phyloP scores from a whole-genome alignment of 345 rosid genomes.

The Lepidium aucheri region DNA sequence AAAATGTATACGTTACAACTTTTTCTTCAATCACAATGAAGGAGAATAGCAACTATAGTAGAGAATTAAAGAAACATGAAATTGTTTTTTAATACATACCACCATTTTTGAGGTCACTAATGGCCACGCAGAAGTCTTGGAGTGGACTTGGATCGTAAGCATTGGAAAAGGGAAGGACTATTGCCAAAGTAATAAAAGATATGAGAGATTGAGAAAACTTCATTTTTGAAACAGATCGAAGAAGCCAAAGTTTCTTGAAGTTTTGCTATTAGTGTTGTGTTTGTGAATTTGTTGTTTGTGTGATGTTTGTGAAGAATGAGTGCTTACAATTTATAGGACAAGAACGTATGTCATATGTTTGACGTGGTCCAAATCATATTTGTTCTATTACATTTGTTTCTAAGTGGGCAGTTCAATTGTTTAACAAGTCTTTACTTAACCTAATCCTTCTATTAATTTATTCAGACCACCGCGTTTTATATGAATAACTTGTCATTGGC shows the following conservation, averaged over 20 bases:
- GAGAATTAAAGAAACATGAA: not conserved
- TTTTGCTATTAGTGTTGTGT: not conserved
- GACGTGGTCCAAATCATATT: too few relatives aligned
- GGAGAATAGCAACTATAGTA: not conserved
- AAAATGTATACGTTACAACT: not conserved
- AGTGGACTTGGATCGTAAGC: slow-evolving; percentile 21
- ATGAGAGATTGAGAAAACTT: slow-evolving; percentile 1
- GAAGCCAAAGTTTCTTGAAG: not conserved
- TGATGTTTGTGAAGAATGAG: not conserved
- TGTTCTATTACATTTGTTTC: too few relatives aligned
- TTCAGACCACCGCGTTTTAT: too few relatives aligned
- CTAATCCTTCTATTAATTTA: too few relatives aligned
- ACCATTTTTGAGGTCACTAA: slow-evolving; percentile 8
- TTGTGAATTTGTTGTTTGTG: too few relatives aligned
- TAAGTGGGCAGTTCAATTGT: too few relatives aligned
- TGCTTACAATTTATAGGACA: too few relatives aligned
- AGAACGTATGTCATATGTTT: too few relatives aligned
- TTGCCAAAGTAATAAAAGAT: not conserved
- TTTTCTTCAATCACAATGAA: not conserved
- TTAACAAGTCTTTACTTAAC: too few relatives aligned
- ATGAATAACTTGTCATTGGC: too few relatives aligned
- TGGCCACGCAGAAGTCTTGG: slow-evolving; percentile 20
- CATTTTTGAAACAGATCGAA: not conserved
- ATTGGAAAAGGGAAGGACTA: not conserved
- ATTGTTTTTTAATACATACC: not conserved